These are phyloP conservation scores for Zygoascus flipseniorum DNA, from an alignment of 805 yeast species.

Conservation along the genomic window DNA sequence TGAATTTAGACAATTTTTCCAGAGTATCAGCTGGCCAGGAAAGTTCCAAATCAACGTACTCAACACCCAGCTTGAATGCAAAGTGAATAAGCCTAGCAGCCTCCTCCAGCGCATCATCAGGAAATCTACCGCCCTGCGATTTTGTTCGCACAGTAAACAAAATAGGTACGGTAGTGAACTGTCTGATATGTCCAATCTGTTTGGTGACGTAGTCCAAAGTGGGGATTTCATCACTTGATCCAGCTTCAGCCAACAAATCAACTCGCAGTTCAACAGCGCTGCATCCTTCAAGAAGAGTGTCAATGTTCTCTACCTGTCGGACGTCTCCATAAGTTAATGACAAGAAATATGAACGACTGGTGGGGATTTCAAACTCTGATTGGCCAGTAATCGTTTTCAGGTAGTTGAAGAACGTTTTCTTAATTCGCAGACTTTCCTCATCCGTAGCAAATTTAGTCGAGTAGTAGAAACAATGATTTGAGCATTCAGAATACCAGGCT, in stretches of 20 bases:
- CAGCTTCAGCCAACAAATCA: slow-evolving; percentile 49
- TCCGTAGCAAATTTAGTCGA: slow-evolving; percentile 60
- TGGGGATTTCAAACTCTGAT: slow-evolving; percentile 33
- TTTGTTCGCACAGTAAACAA: slow-evolving; percentile 71
- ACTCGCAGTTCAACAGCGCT: slow-evolving; percentile 80
- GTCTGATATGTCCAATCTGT: slow-evolving; percentile 65
- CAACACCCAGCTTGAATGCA: slow-evolving; percentile 73
- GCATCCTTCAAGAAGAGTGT: slow-evolving; percentile 55
- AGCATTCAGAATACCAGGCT: slow-evolving; percentile 67
- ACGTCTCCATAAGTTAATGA: slow-evolving; percentile 65
- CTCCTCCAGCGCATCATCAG: slow-evolving; percentile 42
- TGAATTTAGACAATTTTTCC: slow-evolving; percentile 42
- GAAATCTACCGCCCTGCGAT: slow-evolving; percentile 77
- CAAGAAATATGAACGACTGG: slow-evolving; percentile 50
- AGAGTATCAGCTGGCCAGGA: slow-evolving; percentile 52
- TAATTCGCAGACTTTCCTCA: slow-evolving; percentile 47
- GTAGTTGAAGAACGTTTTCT: slow-evolving; percentile 50
- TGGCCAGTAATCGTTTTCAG: slow-evolving; percentile 56
- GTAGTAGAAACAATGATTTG: slow-evolving; percentile 60
- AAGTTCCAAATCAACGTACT: slow-evolving; percentile 72
- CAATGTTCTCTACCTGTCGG: slow-evolving; percentile 38
- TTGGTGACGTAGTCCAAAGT: slow-evolving; percentile 49
- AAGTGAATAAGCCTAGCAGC: slow-evolving; percentile 45
- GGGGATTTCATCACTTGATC: slow-evolving; percentile 22
- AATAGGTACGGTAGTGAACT: slow-evolving; percentile 59